Evolutionary conservation across 2,329 filamentous ascomycete species (phyloP).

Genomic region (Calonectria ilicicola): DNA sequence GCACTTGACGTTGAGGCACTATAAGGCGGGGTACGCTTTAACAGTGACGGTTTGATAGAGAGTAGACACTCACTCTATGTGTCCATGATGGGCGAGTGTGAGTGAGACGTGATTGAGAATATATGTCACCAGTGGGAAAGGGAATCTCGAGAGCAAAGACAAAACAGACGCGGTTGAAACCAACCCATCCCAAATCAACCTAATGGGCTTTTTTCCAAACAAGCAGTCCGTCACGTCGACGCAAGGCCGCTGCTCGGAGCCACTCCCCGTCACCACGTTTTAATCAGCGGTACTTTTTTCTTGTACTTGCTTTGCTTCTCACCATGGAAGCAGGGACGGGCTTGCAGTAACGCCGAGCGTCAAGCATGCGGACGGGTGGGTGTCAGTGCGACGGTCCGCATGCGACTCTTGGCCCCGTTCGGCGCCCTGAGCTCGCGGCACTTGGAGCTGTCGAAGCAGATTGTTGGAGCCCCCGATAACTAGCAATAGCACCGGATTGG

Average conservation of each 20-base stretch:
- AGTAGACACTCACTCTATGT: not conserved
- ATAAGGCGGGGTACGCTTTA: not conserved
- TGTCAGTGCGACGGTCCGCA: conserved; percentile 13
- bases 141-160: not conserved
- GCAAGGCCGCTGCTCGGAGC: not conserved
- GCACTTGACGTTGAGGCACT: not conserved
- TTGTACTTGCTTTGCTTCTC: not conserved
- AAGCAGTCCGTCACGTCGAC: not conserved
- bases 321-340: not conserved
- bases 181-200: not conserved
- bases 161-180: not conserved
- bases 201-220: not conserved
- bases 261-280: not conserved
- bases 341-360: not conserved
- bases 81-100: not conserved
- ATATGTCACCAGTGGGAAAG: not conserved
- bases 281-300: not conserved
- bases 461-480: not conserved
- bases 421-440: not conserved
- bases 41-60: conserved; percentile 3
- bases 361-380: not conserved
- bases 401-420: conserved; percentile 8
- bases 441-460: not conserved
- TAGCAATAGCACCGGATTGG: not conserved
- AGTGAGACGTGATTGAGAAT: not conserved